Percentiles rank a stretch among this genome's conserved stretches.
phyloP scores from a whole-genome alignment of 208 protist genomes.

The Lotmaria passim region DNA sequence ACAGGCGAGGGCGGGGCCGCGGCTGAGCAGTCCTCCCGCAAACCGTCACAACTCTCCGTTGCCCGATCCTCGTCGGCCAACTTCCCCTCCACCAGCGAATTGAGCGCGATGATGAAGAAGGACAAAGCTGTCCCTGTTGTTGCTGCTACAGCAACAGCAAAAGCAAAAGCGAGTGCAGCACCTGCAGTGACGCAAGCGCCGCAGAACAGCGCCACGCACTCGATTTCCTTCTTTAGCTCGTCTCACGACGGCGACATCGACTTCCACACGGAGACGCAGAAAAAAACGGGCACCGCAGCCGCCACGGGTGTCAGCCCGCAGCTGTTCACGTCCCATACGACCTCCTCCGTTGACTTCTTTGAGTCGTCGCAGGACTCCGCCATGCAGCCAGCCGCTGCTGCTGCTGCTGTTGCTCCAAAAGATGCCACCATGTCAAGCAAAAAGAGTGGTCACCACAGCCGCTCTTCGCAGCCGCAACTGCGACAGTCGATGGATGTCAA shows the following conservation, averaged over 20 bases:
- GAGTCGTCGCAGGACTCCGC: background rate
- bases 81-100: conserved; percentile 7
- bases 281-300: background rate
- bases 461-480: background rate
- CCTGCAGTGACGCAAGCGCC: background rate
- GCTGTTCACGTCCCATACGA: background rate
- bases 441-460: background rate
- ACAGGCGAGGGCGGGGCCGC: background rate
- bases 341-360: conserved; percentile 14
- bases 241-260: conserved; percentile 7
- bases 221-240: conserved; percentile 6
- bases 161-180: background rate
- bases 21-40: background rate
- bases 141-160: background rate
- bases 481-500: background rate
- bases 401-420: background rate
- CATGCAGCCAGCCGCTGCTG: background rate
- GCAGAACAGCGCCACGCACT: conserved; percentile 2
- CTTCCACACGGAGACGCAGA: conserved; percentile 14
- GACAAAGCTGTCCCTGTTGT: background rate
- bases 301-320: background rate
- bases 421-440: background rate
- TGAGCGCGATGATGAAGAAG: conserved; percentile 6
- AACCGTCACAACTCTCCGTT: background rate
- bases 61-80: background rate